These are phyloP conservation scores for Epichloe hybrida DNA, from an alignment of 2,329 filamentous ascomycete genomes.

Conservation along the genomic window DNA sequence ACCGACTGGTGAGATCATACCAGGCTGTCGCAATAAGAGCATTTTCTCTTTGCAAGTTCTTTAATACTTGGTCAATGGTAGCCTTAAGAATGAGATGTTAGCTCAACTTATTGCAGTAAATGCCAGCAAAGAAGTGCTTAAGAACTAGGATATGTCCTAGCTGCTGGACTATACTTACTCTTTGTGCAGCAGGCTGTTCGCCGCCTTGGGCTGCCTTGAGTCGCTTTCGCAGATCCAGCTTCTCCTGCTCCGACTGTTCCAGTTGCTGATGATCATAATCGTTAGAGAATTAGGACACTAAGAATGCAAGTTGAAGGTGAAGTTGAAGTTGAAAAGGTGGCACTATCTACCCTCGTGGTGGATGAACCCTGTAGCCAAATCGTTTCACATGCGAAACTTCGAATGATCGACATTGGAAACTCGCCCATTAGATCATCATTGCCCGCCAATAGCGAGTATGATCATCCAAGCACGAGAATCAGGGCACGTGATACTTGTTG, in stretches of 20 bases:
- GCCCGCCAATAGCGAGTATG: not conserved
- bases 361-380: not conserved
- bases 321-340: not conserved
- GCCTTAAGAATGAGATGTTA: conserved; percentile 23
- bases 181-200: conserved; percentile 34
- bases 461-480: not conserved
- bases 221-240: conserved; percentile 39
- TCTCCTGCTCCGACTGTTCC: conserved; percentile 43
- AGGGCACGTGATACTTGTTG: not conserved
- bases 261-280: conserved; percentile 34
- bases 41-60: conserved; percentile 65
- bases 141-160: not conserved
- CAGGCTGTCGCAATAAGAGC: conserved; percentile 69
- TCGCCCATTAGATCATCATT: not conserved
- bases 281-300: conserved; percentile 2
- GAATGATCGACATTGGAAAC: not conserved
- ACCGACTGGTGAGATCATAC: conserved; percentile 66
- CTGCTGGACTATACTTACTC: conserved; percentile 28
- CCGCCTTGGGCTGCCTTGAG: conserved; percentile 39
- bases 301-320: not conserved
- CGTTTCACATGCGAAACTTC: not conserved
- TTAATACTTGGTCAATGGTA: conserved; percentile 41
- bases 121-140: not conserved
- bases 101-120: not conserved
- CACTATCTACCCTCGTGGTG: not conserved